phyloP scores from a whole-genome alignment of 1,284 basidiomycete genomes.

The Inonotus hispidus region DNA sequence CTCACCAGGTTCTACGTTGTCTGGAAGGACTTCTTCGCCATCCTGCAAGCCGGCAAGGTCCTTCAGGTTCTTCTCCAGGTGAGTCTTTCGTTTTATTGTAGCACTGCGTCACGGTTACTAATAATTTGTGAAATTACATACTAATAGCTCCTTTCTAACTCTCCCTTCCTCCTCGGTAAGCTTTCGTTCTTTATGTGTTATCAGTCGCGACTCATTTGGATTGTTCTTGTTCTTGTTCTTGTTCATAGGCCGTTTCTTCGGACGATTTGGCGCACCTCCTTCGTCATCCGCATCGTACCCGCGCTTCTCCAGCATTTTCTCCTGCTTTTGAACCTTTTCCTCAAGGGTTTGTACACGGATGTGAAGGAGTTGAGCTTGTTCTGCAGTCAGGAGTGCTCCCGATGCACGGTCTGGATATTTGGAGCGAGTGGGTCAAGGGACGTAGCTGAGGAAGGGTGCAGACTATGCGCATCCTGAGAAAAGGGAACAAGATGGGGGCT shows the following conservation, averaged over 20 bases:
- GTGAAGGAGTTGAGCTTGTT: background rate
- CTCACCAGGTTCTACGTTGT: background rate
- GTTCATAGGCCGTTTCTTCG: background rate
- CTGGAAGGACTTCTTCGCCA: background rate
- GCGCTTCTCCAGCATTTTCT: background rate
- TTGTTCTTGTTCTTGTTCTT: constrained; percentile 1
- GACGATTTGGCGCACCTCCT: background rate
- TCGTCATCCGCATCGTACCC: background rate
- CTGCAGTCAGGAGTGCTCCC: background rate
- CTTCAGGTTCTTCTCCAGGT: background rate
- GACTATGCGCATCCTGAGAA: no score
- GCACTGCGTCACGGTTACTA: background rate
- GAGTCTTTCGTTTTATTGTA: background rate
- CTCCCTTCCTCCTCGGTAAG: background rate
- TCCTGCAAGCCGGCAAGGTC: background rate
- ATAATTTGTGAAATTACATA: background rate
- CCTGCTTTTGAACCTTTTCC: background rate
- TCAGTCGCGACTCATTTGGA: background rate
- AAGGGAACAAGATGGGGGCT: no score
- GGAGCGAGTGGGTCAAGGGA: background rate
- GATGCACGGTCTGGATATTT: background rate
- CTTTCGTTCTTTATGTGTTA: background rate
- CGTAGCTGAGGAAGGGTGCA: background rate
- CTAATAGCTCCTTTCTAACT: background rate
- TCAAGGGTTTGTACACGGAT: background rate